Evolutionary conservation across 805 yeast genomes (phyloP).

Genomic region (Danielia reshetovae): DNA sequence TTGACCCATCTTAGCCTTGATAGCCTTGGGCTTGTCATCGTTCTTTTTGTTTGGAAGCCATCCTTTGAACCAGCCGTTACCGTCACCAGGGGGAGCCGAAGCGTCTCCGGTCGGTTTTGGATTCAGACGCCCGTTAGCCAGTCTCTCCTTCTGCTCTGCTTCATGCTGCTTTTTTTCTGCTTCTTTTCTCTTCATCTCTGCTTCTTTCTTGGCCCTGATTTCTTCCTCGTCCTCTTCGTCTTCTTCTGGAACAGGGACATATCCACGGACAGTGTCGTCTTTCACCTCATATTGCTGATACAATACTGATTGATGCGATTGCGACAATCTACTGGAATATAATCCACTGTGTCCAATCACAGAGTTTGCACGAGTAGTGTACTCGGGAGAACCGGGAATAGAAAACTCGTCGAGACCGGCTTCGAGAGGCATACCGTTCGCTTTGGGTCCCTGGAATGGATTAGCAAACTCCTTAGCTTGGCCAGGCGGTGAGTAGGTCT

Average conservation of each 20-base stretch:
- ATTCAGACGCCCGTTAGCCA: slow-evolving; percentile 16
- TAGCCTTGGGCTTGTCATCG: slow-evolving; percentile 60
- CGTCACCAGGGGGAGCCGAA: no score
- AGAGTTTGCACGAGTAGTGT: slow-evolving; percentile 42
- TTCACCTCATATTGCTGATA: slow-evolving; percentile 43
- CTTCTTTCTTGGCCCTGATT: slow-evolving; percentile 28
- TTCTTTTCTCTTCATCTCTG: slow-evolving; percentile 30
- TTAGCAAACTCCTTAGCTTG: slow-evolving; percentile 19
- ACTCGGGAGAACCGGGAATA: slow-evolving; percentile 43
- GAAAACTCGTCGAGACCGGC: slow-evolving; percentile 37
- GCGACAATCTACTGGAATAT: slow-evolving; percentile 39
- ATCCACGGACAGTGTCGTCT: slow-evolving; percentile 42
- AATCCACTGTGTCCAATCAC: slow-evolving; percentile 34
- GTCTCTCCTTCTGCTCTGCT: slow-evolving; percentile 21
- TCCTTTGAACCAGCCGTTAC: slow-evolving; percentile 25
- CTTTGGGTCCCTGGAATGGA: slow-evolving; percentile 21
- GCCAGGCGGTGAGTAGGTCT: slow-evolving; percentile 1
- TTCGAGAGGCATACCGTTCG: slow-evolving; percentile 12
- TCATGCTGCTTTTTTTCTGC: slow-evolving; percentile 15
- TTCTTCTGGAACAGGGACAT: slow-evolving; percentile 39
- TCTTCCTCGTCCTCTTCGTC: slow-evolving; percentile 45
- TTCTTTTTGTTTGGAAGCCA: slow-evolving; percentile 35
- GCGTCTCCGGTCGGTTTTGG: slow-evolving; percentile 16
- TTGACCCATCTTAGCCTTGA: slow-evolving; percentile 84
- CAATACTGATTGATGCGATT: slow-evolving; percentile 41